Conservation (phyloP, 2,329 filamentous ascomycete species). For the Diplodia sapinea region DNA sequence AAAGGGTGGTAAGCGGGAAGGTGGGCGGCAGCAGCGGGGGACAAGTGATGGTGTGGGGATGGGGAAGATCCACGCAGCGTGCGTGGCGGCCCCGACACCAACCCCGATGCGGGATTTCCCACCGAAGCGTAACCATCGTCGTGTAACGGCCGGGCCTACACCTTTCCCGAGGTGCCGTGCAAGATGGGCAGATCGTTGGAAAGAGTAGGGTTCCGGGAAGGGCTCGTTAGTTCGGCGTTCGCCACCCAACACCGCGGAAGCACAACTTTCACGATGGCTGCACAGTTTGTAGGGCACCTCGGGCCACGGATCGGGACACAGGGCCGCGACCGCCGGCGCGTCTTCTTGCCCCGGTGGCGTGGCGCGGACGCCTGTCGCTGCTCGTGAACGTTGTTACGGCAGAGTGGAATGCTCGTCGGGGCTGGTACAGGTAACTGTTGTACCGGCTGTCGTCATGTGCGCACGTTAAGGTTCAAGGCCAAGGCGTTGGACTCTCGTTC, state of each 20-base stretch:
- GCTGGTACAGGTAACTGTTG: not conserved
- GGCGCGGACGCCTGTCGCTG: not conserved
- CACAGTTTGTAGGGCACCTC: not conserved
- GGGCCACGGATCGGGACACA: not conserved
- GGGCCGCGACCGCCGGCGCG: too few species aligned
- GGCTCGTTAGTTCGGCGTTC: not conserved
- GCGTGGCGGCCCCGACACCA: not conserved
- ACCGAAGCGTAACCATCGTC: slow-evolving; percentile 5
- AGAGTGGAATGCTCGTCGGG: not conserved
- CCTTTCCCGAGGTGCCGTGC: not conserved
- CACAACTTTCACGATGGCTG: slow-evolving; percentile 13
- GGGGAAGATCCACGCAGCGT: too few species aligned
- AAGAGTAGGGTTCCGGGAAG: too few species aligned
- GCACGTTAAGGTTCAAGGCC: slow-evolving; percentile 17
- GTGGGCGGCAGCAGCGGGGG: not conserved
- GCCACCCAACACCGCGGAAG: not conserved
- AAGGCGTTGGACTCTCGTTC: slow-evolving; percentile 16
- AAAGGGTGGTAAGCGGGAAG: not conserved
- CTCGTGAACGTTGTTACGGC: not conserved
- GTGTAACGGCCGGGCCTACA: not conserved
- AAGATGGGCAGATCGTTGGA: too few species aligned
- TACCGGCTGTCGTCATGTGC: slow-evolving; percentile 13
- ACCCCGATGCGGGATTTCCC: not conserved
- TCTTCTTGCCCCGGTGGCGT: too few species aligned
- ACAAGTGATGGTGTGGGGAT: too few species aligned